Conservation (phyloP, 1,139 yeast genomes). For the Suhomyces maxii region DNA sequence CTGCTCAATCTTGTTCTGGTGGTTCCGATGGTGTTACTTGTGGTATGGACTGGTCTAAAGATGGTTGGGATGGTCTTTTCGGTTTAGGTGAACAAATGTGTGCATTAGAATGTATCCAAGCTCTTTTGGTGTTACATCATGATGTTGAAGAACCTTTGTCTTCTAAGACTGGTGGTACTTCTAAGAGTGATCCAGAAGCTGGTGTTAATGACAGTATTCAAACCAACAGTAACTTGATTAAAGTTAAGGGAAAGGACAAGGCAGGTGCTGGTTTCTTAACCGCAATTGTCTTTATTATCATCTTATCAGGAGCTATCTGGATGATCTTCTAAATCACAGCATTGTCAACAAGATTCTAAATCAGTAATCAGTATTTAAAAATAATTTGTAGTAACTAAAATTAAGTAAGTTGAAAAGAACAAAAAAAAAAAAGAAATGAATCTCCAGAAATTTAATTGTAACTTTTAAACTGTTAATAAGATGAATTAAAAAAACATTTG, state of each 20-base stretch:
- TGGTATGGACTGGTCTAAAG: conserved; percentile 74
- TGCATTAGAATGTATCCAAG: conserved; percentile 77
- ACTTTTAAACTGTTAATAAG: too few species aligned
- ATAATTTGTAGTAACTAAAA: too few species aligned
- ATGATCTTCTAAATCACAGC: conserved; percentile 35
- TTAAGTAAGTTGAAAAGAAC: too few species aligned
- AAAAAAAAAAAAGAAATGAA: too few species aligned
- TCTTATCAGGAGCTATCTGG: conserved; percentile 46
- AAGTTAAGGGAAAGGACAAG: conserved; percentile 38
- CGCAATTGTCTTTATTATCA: conserved; percentile 38
- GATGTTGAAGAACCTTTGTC: conserved; percentile 60
- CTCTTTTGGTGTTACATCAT: conserved; percentile 46
- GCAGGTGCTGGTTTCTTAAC: conserved; percentile 53
- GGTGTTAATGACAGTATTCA: conserved; percentile 30
- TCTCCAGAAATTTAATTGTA: too few species aligned
- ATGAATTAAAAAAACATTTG: too few species aligned
- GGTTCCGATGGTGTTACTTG: conserved; percentile 90
- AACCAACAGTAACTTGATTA: conserved; percentile 37
- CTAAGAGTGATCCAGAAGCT: conserved; percentile 49
- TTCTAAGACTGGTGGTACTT: conserved; percentile 58
- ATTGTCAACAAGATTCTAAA: too few species aligned
- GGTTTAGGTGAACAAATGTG: conserved; percentile 96
- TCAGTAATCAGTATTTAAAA: too few species aligned
- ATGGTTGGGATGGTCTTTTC: conserved; percentile 73
- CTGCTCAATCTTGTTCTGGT: conserved; percentile 81